phyloP scores from a whole-genome alignment of 768 basidiomycete genomes.

The Tulasnella sp. region DNA sequence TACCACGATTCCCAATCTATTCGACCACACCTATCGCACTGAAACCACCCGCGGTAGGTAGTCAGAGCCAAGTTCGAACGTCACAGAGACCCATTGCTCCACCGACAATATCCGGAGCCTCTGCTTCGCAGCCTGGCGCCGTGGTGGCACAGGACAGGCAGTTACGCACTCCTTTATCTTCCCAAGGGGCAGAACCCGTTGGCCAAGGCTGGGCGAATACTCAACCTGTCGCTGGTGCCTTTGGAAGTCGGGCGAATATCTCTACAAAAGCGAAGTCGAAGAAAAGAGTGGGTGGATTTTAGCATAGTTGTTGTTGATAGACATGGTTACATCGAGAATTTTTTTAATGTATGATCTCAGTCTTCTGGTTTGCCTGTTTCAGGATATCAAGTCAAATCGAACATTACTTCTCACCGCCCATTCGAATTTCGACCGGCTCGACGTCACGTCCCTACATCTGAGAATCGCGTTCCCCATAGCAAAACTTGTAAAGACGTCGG shows the following conservation, averaged over 20 bases:
- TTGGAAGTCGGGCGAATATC: slow-evolving; percentile 43
- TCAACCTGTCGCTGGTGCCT: slow-evolving; percentile 58
- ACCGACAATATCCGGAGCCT: too few species aligned
- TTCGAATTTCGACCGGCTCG: background rate
- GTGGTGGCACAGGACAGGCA: too few species aligned
- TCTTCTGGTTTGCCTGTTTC: too few species aligned
- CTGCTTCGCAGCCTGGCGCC: too few species aligned
- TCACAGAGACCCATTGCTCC: too few species aligned
- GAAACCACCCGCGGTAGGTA: too few species aligned
- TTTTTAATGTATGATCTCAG: too few species aligned
- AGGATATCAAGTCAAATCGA: background rate
- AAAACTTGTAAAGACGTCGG: background rate
- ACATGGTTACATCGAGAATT: background rate
- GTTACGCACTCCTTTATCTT: too few species aligned
- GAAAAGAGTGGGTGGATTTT: slow-evolving; percentile 72
- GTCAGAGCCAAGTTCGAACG: too few species aligned
- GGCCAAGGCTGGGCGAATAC: slow-evolving; percentile 37
- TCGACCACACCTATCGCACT: too few species aligned
- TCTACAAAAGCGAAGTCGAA: slow-evolving; percentile 47
- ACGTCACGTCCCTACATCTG: background rate
- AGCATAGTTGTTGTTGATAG: slow-evolving; percentile 19
- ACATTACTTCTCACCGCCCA: background rate
- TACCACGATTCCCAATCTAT: too few species aligned
- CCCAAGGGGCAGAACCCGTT: too few species aligned
- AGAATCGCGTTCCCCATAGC: background rate